These are phyloP conservation scores for Candida morakotiae DNA, from an alignment of 805 yeast species.

Conservation along the genomic window DNA sequence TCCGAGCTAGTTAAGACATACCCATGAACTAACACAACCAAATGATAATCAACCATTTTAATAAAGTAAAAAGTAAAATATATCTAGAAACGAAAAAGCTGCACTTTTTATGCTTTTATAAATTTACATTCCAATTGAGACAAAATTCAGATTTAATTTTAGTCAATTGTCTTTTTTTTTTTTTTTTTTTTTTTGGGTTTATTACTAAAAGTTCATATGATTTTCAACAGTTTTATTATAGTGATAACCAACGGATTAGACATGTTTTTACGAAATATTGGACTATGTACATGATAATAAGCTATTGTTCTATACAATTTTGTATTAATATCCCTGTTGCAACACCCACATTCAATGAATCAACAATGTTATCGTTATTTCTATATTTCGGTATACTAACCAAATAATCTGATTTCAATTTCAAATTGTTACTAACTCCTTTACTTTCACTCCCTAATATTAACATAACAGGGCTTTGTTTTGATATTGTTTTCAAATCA, in stretches of 20 bases:
- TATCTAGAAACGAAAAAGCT: neutral
- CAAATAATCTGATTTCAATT: conserved; percentile 52
- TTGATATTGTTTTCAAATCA: conserved; percentile 42
- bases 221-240: no score
- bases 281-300: no score
- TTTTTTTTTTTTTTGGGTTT: no score
- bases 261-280: no score
- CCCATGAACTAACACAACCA: conserved; percentile 76
- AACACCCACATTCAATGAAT: conserved; percentile 85
- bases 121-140: no score
- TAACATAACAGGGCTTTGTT: conserved; percentile 56
- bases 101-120: no score
- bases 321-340: conserved; percentile 70
- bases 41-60: conserved; percentile 41
- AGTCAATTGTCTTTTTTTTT: no score
- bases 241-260: no score
- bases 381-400: conserved; percentile 38
- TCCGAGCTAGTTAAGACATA: conserved; percentile 23
- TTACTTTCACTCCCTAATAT: conserved; percentile 84
- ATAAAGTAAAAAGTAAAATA: neutral
- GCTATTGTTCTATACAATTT: conserved; percentile 1
- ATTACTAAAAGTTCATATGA: no score
- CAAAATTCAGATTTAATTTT: no score
- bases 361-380: conserved; percentile 41
- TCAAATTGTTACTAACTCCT: conserved; percentile 70